A percentile compares a stretch with the other conserved stretches of the same genome.
Evolutionary conservation across 768 basidiomycete genomes (phyloP).

Genomic region (Trichaptum fuscoviolaceum): DNA sequence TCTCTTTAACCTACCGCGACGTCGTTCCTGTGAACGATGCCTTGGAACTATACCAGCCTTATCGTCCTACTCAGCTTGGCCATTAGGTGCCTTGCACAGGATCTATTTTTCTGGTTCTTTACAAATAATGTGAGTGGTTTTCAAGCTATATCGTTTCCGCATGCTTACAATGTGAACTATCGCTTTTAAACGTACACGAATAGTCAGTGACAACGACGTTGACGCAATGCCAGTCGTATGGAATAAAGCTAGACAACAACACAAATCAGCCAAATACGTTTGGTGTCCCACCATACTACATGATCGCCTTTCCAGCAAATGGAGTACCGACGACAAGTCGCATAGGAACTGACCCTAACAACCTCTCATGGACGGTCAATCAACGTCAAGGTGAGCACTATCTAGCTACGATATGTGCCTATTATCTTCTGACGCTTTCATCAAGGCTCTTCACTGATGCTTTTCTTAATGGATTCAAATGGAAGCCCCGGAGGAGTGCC

Average conservation of each 20-base stretch:
- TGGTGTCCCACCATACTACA: constrained; percentile 33
- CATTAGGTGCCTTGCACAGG: background rate
- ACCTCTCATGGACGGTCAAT: constrained; percentile 32
- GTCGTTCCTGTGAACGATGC: background rate
- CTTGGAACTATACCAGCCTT: background rate
- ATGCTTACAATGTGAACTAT: background rate
- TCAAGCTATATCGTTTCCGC: background rate
- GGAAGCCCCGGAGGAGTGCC: constrained; percentile 39
- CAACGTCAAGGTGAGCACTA: constrained; percentile 33
- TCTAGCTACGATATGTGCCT: background rate
- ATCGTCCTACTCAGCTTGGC: background rate
- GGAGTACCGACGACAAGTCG: constrained; percentile 30
- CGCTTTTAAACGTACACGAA: background rate
- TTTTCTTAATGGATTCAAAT: constrained; percentile 39
- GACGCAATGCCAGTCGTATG: background rate
- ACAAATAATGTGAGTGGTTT: background rate
- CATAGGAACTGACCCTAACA: constrained; percentile 28
- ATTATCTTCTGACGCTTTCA: background rate
- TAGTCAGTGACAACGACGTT: constrained; percentile 7
- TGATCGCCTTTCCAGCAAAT: constrained; percentile 36
- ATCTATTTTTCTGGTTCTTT: background rate
- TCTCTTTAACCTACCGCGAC: background rate
- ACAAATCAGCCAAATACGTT: constrained; percentile 10
- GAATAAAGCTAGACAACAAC: background rate
- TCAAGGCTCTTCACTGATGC: constrained; percentile 36